phyloP scores from a whole-genome alignment of 176 grass and related monocot species.

The Calamus simplicifolius region DNA sequence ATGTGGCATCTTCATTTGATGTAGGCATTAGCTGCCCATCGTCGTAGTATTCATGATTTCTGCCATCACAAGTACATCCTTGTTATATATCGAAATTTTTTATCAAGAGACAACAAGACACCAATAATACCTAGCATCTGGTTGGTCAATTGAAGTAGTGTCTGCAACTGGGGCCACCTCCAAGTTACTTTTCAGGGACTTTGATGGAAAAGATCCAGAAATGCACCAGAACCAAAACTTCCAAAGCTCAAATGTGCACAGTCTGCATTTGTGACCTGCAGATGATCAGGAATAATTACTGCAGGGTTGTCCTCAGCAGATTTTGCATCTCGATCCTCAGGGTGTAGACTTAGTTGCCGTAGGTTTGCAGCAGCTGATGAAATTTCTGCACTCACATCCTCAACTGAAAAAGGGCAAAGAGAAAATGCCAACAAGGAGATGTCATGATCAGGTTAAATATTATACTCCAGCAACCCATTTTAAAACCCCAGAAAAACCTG shows the following conservation, averaged over 20 bases:
- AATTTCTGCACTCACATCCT: conserved; percentile 43
- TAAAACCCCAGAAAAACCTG: no score
- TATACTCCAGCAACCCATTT: no score
- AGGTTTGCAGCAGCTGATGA: conserved; percentile 47
- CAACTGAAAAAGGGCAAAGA: conserved; percentile 30
- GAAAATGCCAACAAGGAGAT: not conserved
- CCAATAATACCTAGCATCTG: conserved; percentile 47
- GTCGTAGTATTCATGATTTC: conserved; percentile 69
- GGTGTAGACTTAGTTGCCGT: conserved; percentile 57
- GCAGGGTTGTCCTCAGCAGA: conserved; percentile 67
- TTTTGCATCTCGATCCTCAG: conserved; percentile 34
- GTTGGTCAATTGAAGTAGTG: conserved; percentile 42
- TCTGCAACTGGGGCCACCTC: conserved; percentile 36
- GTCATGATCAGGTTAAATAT: no score
- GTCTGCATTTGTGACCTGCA: conserved; percentile 74
- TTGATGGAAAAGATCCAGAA: conserved; percentile 75
- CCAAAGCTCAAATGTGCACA: conserved; percentile 91
- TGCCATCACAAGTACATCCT: conserved; percentile 27
- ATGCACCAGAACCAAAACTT: conserved; percentile 90
- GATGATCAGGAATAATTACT: conserved; percentile 96
- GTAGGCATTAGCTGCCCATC: conserved; percentile 31
- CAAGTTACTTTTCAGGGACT: conserved; percentile 31
- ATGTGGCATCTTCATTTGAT: conserved; percentile 32
- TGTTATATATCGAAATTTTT: conserved; percentile 1
- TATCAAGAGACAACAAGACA: conserved; percentile 4